A percentile compares a stretch with the other conserved stretches of the same genome.
Conservation (phyloP, 345 rosid species). For the Eucalyptus polybractea region DNA sequence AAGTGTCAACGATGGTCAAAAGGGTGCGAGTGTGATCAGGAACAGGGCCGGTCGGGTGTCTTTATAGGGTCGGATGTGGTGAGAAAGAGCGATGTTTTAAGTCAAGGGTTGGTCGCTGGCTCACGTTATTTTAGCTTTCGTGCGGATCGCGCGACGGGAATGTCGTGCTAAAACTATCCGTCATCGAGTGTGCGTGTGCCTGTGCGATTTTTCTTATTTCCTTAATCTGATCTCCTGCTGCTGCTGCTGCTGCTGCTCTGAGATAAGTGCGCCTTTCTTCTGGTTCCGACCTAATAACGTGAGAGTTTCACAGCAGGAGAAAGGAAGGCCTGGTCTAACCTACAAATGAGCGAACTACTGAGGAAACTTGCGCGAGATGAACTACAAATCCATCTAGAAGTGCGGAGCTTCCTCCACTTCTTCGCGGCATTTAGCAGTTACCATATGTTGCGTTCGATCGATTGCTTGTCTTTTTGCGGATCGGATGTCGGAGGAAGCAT, state of each 20-base stretch:
- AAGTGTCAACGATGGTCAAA: not conserved
- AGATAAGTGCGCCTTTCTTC: not conserved
- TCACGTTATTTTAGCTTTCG: not conserved
- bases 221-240: not conserved
- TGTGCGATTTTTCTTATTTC: not conserved
- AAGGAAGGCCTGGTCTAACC: not conserved
- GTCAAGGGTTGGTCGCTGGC: not conserved
- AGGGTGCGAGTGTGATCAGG: not conserved
- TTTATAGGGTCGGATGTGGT: not conserved
- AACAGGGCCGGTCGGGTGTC: not conserved
- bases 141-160: not conserved
- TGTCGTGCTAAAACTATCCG: not conserved
- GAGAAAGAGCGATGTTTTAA: not conserved
- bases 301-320: not conserved
- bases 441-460: not conserved
- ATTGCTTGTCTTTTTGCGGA: not conserved
- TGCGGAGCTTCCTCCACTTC: not conserved
- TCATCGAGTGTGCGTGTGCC: not conserved
- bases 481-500: not conserved
- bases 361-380: constrained; percentile 3
- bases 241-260: not conserved
- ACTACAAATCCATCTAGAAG: not conserved
- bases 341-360: not conserved
- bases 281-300: not conserved
- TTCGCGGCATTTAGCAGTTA: not conserved